Evolutionary conservation across 192 early-diverging fungal species (phyloP), one percentile per base, ranked within the genome.

Genomic region (Podila horticola): DNA sequence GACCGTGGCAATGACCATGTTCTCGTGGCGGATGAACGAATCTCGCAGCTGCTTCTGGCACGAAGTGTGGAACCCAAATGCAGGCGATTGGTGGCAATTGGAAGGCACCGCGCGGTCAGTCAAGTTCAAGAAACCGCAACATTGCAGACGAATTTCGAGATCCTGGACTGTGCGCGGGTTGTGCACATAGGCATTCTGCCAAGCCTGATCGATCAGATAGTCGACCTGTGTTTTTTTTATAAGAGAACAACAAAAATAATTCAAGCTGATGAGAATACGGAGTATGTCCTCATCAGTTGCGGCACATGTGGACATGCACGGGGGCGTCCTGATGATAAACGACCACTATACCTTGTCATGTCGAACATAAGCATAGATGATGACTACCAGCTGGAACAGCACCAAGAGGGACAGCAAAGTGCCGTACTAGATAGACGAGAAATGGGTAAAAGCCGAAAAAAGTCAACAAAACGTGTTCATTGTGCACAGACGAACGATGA

Each of bases 21-120:
- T 49, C 15, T 72, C 68, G 45, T 72, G 45, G 5, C 26, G 19
- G 26, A 12, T 22, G 49, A 67, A 79, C 2, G 70, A 26, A 1
- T 72, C 51, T 24, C 50, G 65, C 36, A 79, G 65, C 26, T 67
- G 65, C 6, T 60, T 31, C 15, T 72, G 55, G 49, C 75, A 79
- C 7, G 75, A 29, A 0, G 52, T 34, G 2, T 20, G 24, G 58
- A 72, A 79, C 9, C 75, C 75, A 62, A 72, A 79, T 19, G 75
- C 64, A 24, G 69, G 69, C 29, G 75, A 79, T 2, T 58, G 22
- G 2, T 51, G 51, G 28, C 75, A 79, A 1, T 58, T 17, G 65
- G 67, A 72, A 17, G 75, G 75, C 7, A 79, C 41, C 26, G 75
- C 69, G 1, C 75, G 64, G 57, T 79, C 75, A 0, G 22, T 64